Base-by-base conservation (phyloP, 2,329 filamentous ascomycete species). In the Penicillium sp. region DNA sequence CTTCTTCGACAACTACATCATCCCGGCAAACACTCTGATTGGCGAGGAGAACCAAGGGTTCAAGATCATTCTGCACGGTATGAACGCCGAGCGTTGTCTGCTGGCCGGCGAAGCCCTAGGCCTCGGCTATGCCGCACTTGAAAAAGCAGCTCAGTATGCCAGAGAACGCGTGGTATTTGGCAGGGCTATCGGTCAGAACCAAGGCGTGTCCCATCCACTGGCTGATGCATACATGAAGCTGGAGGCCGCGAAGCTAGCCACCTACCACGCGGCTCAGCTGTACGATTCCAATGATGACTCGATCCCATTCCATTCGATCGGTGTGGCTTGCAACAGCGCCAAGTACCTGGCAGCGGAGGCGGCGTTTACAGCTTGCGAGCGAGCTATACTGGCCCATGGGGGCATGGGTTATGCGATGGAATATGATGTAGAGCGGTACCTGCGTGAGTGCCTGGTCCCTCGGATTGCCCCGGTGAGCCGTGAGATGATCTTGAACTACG, bases 21-120 rank as follows among this genome's bases (percentile, higher is more conserved):
- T 93, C 10, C 79, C 83, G 0, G 74, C 74, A 0, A 72, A 79
- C 27, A 72, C 79, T 0, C 68, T 91, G 0, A 79, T 94, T 28
- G 87, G 87, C 1, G 59, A 77, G 20, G 84, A 93, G 60, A 81
- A 82, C 4, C 75, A 86, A 41, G 87, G 88, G 0, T 94, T 94
- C 73, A 83, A 82, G 55, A 84, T 88, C 39, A 79, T 89, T 36
- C 75, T 89, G 16, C 83, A 87, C 54, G 84, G 86, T 2, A 87
- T 89, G 83, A 89, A 89, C 49, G 84, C 85, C 0, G 85, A 89
- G 61, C 74, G 85, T 2, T 87, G 84, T 57, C 74, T 89, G 0
- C 69, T 89, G 0, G 86, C 86, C 1, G 86, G 86, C 16, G 87
- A 93, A 67, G 86, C 87, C 0, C 72, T 93, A 0, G 87, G 87